Evolutionary conservation across 1,139 yeast genomes (phyloP), one percentile per base, ranked within the genome.

Genomic region (Kazachstania sp.): DNA sequence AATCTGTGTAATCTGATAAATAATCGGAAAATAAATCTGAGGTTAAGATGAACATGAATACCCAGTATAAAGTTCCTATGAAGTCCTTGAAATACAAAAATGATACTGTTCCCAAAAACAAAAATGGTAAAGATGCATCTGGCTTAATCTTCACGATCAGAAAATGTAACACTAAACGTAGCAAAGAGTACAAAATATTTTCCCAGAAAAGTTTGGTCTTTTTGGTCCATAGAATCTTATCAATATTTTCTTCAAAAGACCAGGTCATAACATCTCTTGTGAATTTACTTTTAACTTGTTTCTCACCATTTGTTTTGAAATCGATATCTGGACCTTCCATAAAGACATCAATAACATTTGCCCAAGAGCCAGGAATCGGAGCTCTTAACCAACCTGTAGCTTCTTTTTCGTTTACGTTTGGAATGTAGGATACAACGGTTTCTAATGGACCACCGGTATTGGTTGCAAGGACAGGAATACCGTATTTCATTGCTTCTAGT

Each of bases 371-470:
- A 7, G 73, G 70, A 44, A 75, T 75, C 1, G 84, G 72, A 3
- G 73, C 73, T 32, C 80, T 75, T 31, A 81, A 73, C 76, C 85
- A 92, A 0, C 98, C 98, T 0, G 96, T 88, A 15, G 83, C 83
- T 2, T 68, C 63, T 46, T 76, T 66, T 1, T 67, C 66, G 44
- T 68, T 63, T 1, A 68, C 67, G 39, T 67, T 69, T 9, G 51
- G 48, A 6, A 43, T 41, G 47, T 69, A 69, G 36, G 77, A 65
- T 1, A 74, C 73, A 11, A 92, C 73, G 0, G 96, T 84, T 62
- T 92, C 99, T 30, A 83, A 67, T 0, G 98, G 98, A 0, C 99
- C 99, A 15, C 98, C 99, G 41, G 80, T 81, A 59, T 86, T 79
- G 2, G 84, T 81, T 0, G 96, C 97, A 47, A 94, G 69, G 0